Evolutionary conservation across 2,329 filamentous ascomycete species (phyloP), one percentile per base, ranked within the genome.

Genomic region (Talaromyces atroroseus): DNA sequence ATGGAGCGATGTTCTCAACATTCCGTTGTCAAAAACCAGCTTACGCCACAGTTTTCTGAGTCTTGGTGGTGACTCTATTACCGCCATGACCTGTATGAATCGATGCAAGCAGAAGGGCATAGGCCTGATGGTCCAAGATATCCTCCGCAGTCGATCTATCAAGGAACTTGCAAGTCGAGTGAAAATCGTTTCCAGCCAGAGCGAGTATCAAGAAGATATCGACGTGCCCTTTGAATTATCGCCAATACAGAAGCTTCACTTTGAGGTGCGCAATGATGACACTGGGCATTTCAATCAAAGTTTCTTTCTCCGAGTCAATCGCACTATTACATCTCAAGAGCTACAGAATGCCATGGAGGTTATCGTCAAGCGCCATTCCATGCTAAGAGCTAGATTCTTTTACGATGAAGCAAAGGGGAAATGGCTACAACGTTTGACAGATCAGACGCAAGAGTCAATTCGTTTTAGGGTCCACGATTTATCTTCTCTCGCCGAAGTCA

Each of bases 1-100:
- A 14, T 75, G 69, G 65, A 71, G 71, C 36, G 68, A 71, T 18
- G 68, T 74, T 5, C 67, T 75, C n/a, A 73, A 74, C 20, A 65
- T 74, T 18, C 69, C 71, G 0, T 56, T 62, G 11, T 60, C 56
- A 14, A 66, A 66, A 12, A 66, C 75, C n/a, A 65, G 65, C 26
- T 24, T 71, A 36, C 60, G 68, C 18, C 64, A 71, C 48, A 69
- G 70, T 44, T 80, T 79, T 59, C 60, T 79, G 3, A 73, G 69
- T 11, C 61, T 78, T 2, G 76, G 77, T 34, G 77, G 77, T 52
- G 77, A 80, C 56, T 78, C 76, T 0, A 78, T 79, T 54, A 77
- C 76, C 42, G 76, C 78, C 0, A 79, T 80, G 73, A 76, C 76
- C 49, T 77, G 77, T 40, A 71, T 77, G 57, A 74, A 74, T 2